Conservation (phyloP, 345 rosid genomes). For the Isatis tinctoria region DNA sequence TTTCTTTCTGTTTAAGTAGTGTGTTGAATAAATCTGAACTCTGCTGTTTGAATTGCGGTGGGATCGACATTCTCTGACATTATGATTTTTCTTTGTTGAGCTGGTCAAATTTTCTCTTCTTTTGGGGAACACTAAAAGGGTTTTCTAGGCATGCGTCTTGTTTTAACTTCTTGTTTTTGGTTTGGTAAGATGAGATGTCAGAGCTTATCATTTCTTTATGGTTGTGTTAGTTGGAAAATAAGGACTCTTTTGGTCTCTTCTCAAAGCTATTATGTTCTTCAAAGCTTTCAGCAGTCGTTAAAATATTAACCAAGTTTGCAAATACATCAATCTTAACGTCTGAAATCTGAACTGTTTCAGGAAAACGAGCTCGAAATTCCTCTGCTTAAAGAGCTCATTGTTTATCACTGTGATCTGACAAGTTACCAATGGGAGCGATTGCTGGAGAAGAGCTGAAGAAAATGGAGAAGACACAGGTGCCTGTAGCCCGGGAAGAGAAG, state of each 20-base stretch:
- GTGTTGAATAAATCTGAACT: not conserved
- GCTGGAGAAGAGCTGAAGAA: slow-evolving; percentile 67
- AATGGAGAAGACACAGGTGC: slow-evolving; percentile 66
- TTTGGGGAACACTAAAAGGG: not conserved
- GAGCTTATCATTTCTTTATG: slow-evolving; percentile 36
- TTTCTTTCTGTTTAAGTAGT: slow-evolving; percentile 10
- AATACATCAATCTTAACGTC: slow-evolving; percentile 41
- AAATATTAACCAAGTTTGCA: slow-evolving; percentile 37
- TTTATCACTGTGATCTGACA: slow-evolving; percentile 30
- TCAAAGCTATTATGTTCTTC: slow-evolving; percentile 34
- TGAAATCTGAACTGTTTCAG: slow-evolving; percentile 33
- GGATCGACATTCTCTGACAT: not conserved
- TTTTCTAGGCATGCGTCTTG: slow-evolving; percentile 17
- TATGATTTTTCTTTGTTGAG: not conserved
- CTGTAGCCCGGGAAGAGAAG: slow-evolving; percentile 68
- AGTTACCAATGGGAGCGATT: slow-evolving; percentile 69
- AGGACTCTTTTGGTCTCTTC: slow-evolving; percentile 42
- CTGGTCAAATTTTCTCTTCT: not conserved
- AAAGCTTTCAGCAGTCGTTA: not conserved
- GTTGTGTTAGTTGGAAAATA: slow-evolving; percentile 48
- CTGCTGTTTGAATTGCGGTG: not conserved
- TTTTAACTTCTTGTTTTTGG: slow-evolving; percentile 33
- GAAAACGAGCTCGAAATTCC: slow-evolving; percentile 30
- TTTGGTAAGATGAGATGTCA: slow-evolving; percentile 36
- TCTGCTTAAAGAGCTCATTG: slow-evolving; percentile 20